Evolutionary conservation across 1,284 basidiomycete species (phyloP).

Genomic region (Phellopilus nigrolimitatus): DNA sequence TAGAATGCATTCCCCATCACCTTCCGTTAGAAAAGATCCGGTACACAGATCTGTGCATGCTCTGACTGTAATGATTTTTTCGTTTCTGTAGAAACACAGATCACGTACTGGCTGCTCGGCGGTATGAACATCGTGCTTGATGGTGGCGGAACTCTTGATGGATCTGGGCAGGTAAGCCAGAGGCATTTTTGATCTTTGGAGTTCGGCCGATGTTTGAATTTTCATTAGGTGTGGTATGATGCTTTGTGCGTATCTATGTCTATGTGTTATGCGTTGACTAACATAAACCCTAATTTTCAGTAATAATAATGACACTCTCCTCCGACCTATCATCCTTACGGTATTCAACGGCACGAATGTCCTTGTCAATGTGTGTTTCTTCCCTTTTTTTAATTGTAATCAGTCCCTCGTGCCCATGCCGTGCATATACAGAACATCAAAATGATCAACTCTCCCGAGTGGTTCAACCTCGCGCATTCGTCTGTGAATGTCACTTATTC

Average conservation of each 20-base stretch:
- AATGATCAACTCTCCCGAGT: constrained; percentile 44
- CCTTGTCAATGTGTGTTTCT: constrained; percentile 35
- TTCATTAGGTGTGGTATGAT: constrained; percentile 48
- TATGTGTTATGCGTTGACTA: constrained; percentile 22
- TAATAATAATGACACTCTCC: constrained; percentile 42
- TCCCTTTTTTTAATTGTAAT: not conserved
- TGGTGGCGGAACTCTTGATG: constrained; percentile 57
- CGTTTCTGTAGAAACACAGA: constrained; percentile 37
- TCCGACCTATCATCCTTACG: constrained; percentile 57
- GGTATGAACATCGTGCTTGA: constrained; percentile 52
- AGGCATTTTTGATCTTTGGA: constrained; percentile 1
- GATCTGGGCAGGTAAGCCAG: constrained; percentile 46
- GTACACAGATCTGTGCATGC: not conserved
- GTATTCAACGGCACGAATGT: constrained; percentile 54
- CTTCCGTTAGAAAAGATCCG: constrained; percentile 31
- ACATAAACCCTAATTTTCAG: constrained; percentile 25
- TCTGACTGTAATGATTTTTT: not conserved
- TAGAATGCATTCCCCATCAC: constrained; percentile 50
- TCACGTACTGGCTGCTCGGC: constrained; percentile 60
- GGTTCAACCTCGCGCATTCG: constrained; percentile 45
- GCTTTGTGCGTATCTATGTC: constrained; percentile 39
- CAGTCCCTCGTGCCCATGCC: not conserved
- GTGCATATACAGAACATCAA: constrained; percentile 42
- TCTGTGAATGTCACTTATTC: constrained; percentile 27
- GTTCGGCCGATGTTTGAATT: constrained; percentile 20